A percentile compares a stretch with the other conserved stretches of the same genome.
phyloP scores from a whole-genome alignment of 1,139 yeast genomes.

The Meyerozyma sp. region DNA sequence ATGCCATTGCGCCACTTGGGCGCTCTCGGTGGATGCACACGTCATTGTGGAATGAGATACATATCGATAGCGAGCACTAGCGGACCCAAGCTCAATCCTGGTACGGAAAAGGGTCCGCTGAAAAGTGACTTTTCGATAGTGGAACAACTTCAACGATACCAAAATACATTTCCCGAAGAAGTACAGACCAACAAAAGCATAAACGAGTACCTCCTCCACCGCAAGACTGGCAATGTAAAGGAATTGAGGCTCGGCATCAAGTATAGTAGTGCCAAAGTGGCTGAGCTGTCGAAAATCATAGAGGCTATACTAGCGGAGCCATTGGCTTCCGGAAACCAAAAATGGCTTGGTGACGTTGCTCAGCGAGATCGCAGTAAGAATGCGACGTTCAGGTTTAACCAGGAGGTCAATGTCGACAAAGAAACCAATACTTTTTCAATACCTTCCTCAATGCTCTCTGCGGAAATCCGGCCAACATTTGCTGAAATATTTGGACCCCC shows the following conservation, averaged over 20 bases:
- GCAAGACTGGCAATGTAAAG: constrained; percentile 7
- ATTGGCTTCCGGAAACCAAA: constrained; percentile 25
- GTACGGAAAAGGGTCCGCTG: neutral
- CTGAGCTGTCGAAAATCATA: constrained; percentile 21
- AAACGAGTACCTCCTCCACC: constrained; percentile 10
- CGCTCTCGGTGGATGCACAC: neutral
- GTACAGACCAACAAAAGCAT: constrained; percentile 11
- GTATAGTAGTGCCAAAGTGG: constrained; percentile 15
- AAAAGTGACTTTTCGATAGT: neutral
- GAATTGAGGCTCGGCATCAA: constrained; percentile 27
- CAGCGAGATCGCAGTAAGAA: constrained; percentile 16
- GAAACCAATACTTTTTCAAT: constrained; percentile 8
- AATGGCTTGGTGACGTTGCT: constrained; percentile 26
- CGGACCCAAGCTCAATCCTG: neutral
- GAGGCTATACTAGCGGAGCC: constrained; percentile 41
- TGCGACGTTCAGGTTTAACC: constrained; percentile 15
- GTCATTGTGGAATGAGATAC: neutral
- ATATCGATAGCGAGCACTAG: neutral
- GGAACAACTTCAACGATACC: constrained; percentile 11
- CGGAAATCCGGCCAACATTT: constrained; percentile 22
- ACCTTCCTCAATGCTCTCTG: constrained; percentile 34
- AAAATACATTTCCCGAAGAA: constrained; percentile 25
- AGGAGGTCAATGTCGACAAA: constrained; percentile 6
- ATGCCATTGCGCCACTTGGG: neutral
- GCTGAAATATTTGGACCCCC: constrained; percentile 5